Base-by-base conservation (phyloP, 1,139 yeast genomes). In the Blastobotrys elegans region DNA sequence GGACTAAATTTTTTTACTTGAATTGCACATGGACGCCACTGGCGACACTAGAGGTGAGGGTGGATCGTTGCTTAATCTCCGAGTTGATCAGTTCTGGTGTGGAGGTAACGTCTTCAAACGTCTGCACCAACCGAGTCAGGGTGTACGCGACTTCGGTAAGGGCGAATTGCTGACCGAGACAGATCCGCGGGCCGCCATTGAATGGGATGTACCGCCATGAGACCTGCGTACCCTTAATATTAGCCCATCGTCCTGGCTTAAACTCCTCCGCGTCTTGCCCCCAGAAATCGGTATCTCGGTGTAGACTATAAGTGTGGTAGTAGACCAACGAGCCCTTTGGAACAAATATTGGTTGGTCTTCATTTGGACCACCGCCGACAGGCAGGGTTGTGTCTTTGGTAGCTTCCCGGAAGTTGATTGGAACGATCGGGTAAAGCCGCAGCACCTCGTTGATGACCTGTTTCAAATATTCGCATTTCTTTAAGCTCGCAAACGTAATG, bases 101-200 rank as follows among this genome's bases (percentile, higher is more conserved):
- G 5, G 48, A 40, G 36, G 46, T 40, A 11, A 50, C 27, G 18
- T 56, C 56, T 42, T 48, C 52, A 51, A 64, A 64, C 37, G 52
- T 56, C 60, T 74, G 79, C 44, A 64, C 61, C 45, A 79, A 56
- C 48, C 82, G 66, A 11, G 69, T 70, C 33, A 74, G 52, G 10
- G 75, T 70, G 55, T 75, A 76, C 2, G 75, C 66, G 13, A 77
- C 75, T 62, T 78, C 82, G 5, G 81, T 77, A 50, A 77, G 69
- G 2, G 81, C 82, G 62, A 73, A 76, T 58, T 77, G 82, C 61
- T 77, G 82, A 18, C 82, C 82, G 49, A 78, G 65, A 54, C 82
- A 77, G 52, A 77, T 76, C 50, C 82, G 67, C 35, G 82, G 82
- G 16, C 82, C 82, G 36, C 82, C 82, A 56, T 77, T 77, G 67